These are phyloP conservation scores for Fraxinus excelsior DNA, from an alignment of 257 asterid species.

Conservation along the genomic window DNA sequence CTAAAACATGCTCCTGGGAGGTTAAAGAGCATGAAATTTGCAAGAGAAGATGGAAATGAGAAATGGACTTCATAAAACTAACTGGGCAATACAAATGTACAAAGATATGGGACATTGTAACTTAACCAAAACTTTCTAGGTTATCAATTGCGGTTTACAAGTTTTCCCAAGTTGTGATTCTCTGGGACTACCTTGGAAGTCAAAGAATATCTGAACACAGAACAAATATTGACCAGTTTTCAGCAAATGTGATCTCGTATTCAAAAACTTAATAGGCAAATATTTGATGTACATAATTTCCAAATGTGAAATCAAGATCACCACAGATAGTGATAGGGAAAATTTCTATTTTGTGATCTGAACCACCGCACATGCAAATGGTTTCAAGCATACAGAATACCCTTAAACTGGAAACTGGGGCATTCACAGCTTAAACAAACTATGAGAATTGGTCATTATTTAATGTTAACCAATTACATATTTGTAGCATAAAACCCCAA, in stretches of 20 bases:
- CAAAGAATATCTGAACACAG: neutral
- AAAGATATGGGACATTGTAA: neutral
- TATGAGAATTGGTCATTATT: neutral
- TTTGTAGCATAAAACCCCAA: neutral
- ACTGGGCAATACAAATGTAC: neutral
- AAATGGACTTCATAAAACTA: neutral
- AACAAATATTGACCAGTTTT: neutral
- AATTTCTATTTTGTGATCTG: neutral
- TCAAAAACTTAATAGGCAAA: neutral
- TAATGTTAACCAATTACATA: neutral
- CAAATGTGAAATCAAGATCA: neutral
- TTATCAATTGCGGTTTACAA: neutral
- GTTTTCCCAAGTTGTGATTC: neutral
- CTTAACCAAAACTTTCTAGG: neutral
- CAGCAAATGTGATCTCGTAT: neutral
- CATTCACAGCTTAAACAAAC: neutral
- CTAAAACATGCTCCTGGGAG: neutral
- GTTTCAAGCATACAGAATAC: neutral
- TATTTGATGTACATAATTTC: neutral
- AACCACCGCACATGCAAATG: neutral
- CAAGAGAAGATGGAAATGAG: neutral
- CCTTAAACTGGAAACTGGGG: neutral
- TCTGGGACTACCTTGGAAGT: neutral
- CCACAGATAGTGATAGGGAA: neutral
- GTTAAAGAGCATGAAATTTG: neutral